A percentile compares a stretch with the other conserved stretches of the same genome.
phyloP scores from a whole-genome alignment of 306 rosid genomes.

The Hylodesmum podocarpum region DNA sequence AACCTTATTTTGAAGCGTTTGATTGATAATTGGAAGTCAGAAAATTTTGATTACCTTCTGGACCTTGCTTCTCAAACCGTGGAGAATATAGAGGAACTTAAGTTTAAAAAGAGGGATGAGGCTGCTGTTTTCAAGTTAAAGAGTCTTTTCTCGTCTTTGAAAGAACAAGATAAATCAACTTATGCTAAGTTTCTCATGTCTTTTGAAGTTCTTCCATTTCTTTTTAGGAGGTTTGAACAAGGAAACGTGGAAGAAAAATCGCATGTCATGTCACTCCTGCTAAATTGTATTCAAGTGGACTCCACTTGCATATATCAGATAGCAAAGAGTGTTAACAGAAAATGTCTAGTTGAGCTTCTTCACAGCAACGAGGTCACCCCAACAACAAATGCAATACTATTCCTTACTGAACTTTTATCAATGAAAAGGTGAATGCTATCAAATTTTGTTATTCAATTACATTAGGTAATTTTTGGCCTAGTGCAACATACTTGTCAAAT shows the following conservation, averaged over 20 bases:
- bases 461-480: neutral
- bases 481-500: neutral
- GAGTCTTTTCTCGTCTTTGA: slow-evolving; percentile 50
- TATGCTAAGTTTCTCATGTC: slow-evolving; percentile 58
- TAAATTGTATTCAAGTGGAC: slow-evolving; percentile 54
- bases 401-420: slow-evolving; percentile 58
- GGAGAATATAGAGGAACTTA: slow-evolving; percentile 32
- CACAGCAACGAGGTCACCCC: slow-evolving; percentile 50
- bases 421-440: slow-evolving; percentile 51
- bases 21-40: slow-evolving; percentile 69
- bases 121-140: slow-evolving; percentile 46
- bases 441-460: neutral
- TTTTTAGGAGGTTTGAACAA: slow-evolving; percentile 52
- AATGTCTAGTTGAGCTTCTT: slow-evolving; percentile 62
- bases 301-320: slow-evolving; percentile 52
- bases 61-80: slow-evolving; percentile 47
- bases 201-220: slow-evolving; percentile 55
- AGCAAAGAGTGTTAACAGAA: slow-evolving; percentile 50
- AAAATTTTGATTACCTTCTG: slow-evolving; percentile 46
- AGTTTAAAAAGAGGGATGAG: slow-evolving; percentile 37
- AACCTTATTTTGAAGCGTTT: slow-evolving; percentile 70
- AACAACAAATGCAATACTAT: slow-evolving; percentile 46
- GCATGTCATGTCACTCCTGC: slow-evolving; percentile 43
- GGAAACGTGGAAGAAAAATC: slow-evolving; percentile 68
- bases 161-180: slow-evolving; percentile 45